These are phyloP conservation scores for Akanthomyces lecanii DNA, from an alignment of 2,329 filamentous ascomycete genomes.

Conservation along the genomic window DNA sequence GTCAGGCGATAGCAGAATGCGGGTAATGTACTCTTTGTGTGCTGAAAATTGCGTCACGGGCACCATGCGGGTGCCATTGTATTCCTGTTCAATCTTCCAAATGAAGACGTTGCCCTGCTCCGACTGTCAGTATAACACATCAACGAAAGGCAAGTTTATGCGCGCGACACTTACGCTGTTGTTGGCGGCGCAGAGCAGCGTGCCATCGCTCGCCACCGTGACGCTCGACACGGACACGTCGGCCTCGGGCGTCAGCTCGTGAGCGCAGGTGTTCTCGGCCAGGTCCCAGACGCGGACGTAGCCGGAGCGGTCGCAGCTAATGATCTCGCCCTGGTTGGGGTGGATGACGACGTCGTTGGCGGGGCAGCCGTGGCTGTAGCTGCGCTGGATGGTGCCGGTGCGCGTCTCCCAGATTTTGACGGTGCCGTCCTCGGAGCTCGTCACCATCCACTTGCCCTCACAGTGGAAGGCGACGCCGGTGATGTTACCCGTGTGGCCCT, in stretches of 20 bases:
- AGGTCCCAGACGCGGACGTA: slow-evolving; percentile 96
- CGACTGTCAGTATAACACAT: neutral
- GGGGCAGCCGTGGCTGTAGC: slow-evolving; percentile 82
- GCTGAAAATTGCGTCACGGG: slow-evolving; percentile 86
- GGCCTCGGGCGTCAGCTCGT: slow-evolving; percentile 93
- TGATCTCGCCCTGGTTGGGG: slow-evolving; percentile 96
- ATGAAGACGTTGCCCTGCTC: slow-evolving; percentile 89
- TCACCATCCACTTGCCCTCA: slow-evolving; percentile 99
- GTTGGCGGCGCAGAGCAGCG: slow-evolving; percentile 87
- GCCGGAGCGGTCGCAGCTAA: slow-evolving; percentile 89
- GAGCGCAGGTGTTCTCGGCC: slow-evolving; percentile 93
- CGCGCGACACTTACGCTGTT: slow-evolving; percentile 60
- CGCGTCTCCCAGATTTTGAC: slow-evolving; percentile 97
- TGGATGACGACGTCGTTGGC: slow-evolving; percentile 99
- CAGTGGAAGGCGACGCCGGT: slow-evolving; percentile 97
- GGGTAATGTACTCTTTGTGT: slow-evolving; percentile 88
- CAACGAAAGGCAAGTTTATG: neutral
- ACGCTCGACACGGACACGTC: slow-evolving; percentile 92
- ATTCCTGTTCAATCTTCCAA: slow-evolving; percentile 84
- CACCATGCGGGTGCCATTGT: slow-evolving; percentile 76
- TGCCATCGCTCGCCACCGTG: slow-evolving; percentile 91
- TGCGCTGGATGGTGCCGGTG: slow-evolving; percentile 79
- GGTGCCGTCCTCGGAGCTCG: slow-evolving; percentile 91
- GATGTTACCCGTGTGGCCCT: slow-evolving; percentile 93
- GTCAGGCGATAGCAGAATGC: slow-evolving; percentile 85